Conservation (phyloP, 805 yeast species). For the Kurtzmaniella cleridarum region DNA sequence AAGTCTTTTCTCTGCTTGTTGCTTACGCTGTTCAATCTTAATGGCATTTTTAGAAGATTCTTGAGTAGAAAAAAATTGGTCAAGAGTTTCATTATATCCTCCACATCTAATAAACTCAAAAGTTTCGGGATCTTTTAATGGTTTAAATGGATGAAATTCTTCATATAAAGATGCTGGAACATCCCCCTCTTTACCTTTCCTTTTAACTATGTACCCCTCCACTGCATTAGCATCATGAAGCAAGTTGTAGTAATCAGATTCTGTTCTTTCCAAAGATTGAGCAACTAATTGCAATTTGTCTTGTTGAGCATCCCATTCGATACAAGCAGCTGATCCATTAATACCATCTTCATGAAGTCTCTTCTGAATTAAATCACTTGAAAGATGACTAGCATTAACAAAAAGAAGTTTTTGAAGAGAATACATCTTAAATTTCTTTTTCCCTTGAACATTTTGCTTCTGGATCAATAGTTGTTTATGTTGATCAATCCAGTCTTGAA, state of each 20-base stretch:
- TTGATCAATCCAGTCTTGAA: conserved; percentile 35
- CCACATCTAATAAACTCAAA: conserved; percentile 38
- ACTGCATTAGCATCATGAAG: conserved; percentile 29
- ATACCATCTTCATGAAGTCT: conserved; percentile 43
- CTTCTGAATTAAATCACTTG: conserved; percentile 72
- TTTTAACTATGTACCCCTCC: conserved; percentile 60
- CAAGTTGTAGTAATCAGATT: conserved; percentile 31
- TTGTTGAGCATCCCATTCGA: conserved; percentile 21
- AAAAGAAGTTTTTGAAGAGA: conserved; percentile 70
- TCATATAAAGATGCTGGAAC: conserved; percentile 48
- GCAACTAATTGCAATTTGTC: conserved; percentile 27
- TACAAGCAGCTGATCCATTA: conserved; percentile 37
- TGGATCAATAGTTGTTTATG: conserved; percentile 17
- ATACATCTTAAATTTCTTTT: conserved; percentile 40
- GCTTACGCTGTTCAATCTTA: conserved; percentile 69
- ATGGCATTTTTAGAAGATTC: conserved; percentile 77
- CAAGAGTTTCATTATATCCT: conserved; percentile 80
- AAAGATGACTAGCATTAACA: conserved; percentile 63
- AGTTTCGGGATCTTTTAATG: conserved; percentile 24
- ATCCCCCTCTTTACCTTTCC: conserved; percentile 45
- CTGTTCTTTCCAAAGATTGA: conserved; percentile 43
- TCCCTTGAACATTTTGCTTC: conserved; percentile 9
- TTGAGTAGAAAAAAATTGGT: conserved; percentile 75
- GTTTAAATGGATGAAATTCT: conserved; percentile 66
- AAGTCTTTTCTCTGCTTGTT: conserved; percentile 68